Conservation (phyloP, 177 flowering plant genomes). For the Viscum album region DNA sequence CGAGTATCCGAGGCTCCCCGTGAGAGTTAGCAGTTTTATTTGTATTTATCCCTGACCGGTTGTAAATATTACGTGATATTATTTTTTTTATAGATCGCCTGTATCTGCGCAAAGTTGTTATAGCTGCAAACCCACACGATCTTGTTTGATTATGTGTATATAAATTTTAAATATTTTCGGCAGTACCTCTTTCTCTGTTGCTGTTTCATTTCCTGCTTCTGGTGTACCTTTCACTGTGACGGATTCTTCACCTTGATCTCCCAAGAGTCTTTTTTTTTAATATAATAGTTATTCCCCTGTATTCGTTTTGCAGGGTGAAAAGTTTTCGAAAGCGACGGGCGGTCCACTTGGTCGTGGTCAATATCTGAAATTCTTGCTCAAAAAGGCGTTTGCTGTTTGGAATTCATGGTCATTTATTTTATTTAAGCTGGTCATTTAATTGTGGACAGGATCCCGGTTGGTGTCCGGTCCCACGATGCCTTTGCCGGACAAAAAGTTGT, state of each 20-base stretch:
- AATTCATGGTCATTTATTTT: conserved; percentile 10
- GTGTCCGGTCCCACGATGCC: conserved; percentile 53
- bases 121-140: too few species aligned
- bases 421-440: conserved; percentile 12
- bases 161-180: conserved; percentile 20
- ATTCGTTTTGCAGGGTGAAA: conserved; percentile 33
- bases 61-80: conserved; percentile 9
- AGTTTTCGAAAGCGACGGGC: conserved; percentile 36
- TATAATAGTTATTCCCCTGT: background rate
- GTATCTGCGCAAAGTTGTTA: conserved; percentile 13
- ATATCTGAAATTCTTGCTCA: background rate
- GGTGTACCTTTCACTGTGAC: conserved; percentile 15
- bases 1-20: background rate
- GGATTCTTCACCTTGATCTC: background rate
- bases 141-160: conserved; percentile 21
- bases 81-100: conserved; percentile 8
- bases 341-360: conserved; percentile 23
- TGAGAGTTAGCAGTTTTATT: background rate
- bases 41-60: conserved; percentile 1
- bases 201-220: conserved; percentile 2
- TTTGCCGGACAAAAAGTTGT: conserved; percentile 67
- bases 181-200: conserved; percentile 11
- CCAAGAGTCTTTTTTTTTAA: background rate
- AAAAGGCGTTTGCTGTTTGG: conserved; percentile 11
- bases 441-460: conserved; percentile 34